Conservation (phyloP, 2,329 filamentous ascomycete genomes). For the Achaetomium macrosporum region DNA sequence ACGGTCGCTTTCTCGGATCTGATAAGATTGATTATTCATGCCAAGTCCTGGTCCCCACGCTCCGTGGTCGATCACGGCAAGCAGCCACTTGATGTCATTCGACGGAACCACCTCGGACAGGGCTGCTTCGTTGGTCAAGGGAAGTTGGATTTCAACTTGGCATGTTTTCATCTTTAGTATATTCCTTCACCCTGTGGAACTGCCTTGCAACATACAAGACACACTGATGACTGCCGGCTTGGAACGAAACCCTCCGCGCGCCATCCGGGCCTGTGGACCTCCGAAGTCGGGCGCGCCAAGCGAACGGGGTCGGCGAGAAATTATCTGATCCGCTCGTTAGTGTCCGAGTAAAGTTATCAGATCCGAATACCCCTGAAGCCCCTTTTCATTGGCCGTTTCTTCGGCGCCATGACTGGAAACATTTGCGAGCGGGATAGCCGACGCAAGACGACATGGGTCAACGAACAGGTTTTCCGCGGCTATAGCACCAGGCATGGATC, state of each 20-base stretch:
- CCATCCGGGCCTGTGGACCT: constrained; percentile 4
- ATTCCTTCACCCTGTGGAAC: too few species aligned
- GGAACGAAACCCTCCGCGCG: not conserved
- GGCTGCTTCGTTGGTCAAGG: not conserved
- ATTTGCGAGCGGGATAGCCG: not conserved
- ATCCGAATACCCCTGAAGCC: constrained; percentile 23
- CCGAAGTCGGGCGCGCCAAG: constrained; percentile 23
- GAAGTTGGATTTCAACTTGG: too few species aligned
- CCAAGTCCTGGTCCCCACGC: constrained; percentile 20
- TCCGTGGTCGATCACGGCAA: not conserved
- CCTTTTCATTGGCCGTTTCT: constrained; percentile 14
- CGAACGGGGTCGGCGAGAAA: constrained; percentile 12
- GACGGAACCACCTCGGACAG: not conserved
- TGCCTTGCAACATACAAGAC: not conserved
- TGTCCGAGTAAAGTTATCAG: constrained; percentile 31
- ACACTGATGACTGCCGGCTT: not conserved
- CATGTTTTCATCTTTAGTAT: too few species aligned
- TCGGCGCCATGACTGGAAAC: constrained; percentile 7
- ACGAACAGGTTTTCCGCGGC: constrained; percentile 9
- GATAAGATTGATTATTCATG: constrained; percentile 23
- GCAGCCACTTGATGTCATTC: not conserved
- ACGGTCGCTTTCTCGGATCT: constrained; percentile 18
- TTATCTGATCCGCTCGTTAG: constrained; percentile 29
- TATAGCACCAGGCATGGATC: not conserved
- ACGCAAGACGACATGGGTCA: not conserved